Evolutionary conservation across 116 monocot genomes (phyloP), one percentile per base, ranked within the genome.

Genomic region (Iris pallida): DNA sequence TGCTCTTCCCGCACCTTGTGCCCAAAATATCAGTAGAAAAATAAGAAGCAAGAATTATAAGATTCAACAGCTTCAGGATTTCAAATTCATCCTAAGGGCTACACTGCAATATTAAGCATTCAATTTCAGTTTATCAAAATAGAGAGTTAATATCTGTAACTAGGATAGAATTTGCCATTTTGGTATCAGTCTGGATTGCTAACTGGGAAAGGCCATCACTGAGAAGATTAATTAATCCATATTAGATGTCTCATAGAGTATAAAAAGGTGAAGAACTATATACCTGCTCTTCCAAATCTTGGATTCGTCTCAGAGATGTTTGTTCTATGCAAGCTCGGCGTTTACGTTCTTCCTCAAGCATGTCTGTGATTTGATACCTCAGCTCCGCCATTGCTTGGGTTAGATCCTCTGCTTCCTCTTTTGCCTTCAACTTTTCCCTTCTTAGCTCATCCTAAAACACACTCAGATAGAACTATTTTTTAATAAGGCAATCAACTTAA

Each of bases 351-450:
- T 95, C 95, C 63, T 95, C 84, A 42, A 95, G 86, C 95, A 88
- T 88, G 57, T 72, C 82, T 65, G 80, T 91, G 12, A 91, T 81
- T 73, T 88, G 88, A 76, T 95, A 95, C 59, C 95, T 83, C 52
- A 95, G 59, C 77, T 95, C 95, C 46, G 91, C 95, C 91, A 95
- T 95, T 77, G 72, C 91, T 88, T 95, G 95, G 62, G 79, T 86
- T 43, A 95, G 76, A 76, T 95, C 95, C 56, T 95, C 91, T 41
- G 86, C 88, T 78, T 95, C 88, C 74, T 95, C 95, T 71, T 91
- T 91, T 16, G 95, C 85, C 69, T 81, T 95, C 7, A 78, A 59
- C 47, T 95, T 95, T 80, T 88, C 88, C 63, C 74, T 73, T 69
- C 77, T 86, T 59, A 95, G 74, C 19, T 88, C 84, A 78, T 91